A percentile compares a stretch with the other conserved stretches of the same genome.
Conservation (phyloP, 345 rosid genomes). For the Salix arbutifolia region DNA sequence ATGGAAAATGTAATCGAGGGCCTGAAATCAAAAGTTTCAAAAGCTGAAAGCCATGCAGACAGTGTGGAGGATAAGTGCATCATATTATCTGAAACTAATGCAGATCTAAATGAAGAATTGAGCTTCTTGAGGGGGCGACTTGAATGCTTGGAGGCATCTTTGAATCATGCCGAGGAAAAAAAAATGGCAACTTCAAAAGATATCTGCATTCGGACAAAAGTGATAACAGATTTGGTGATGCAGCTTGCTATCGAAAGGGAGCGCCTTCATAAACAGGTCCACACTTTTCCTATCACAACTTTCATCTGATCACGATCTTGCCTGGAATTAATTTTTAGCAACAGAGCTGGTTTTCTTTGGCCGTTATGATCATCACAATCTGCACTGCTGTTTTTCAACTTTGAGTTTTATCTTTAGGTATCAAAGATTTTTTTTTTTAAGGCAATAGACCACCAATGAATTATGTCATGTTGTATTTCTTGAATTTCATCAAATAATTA, state of each 20-base stretch:
- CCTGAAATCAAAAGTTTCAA: conserved; percentile 63
- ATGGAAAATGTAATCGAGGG: conserved; percentile 80
- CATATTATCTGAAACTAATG: conserved; percentile 69
- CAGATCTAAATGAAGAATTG: conserved; percentile 63
- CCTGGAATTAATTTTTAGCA: not conserved
- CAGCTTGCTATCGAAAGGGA: conserved; percentile 78
- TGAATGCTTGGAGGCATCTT: conserved; percentile 54
- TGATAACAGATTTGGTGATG: conserved; percentile 71
- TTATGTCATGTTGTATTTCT: not conserved
- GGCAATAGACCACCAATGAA: no score
- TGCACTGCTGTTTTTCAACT: not conserved
- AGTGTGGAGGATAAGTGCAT: conserved; percentile 70
- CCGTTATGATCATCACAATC: not conserved
- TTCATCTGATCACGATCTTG: not conserved
- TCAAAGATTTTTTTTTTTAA: not conserved
- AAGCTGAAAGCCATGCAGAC: conserved; percentile 73
- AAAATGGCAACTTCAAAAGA: conserved; percentile 63
- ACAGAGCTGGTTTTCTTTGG: not conserved
- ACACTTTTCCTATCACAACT: not conserved
- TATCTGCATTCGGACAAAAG: conserved; percentile 57
- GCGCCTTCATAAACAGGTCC: conserved; percentile 82
- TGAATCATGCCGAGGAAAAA: conserved; percentile 67
- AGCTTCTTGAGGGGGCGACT: conserved; percentile 62
- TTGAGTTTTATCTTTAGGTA: not conserved
- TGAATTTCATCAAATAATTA: not conserved